Conservation (phyloP, 2,329 filamentous ascomycete species). For the Colletotrichum magnum region DNA sequence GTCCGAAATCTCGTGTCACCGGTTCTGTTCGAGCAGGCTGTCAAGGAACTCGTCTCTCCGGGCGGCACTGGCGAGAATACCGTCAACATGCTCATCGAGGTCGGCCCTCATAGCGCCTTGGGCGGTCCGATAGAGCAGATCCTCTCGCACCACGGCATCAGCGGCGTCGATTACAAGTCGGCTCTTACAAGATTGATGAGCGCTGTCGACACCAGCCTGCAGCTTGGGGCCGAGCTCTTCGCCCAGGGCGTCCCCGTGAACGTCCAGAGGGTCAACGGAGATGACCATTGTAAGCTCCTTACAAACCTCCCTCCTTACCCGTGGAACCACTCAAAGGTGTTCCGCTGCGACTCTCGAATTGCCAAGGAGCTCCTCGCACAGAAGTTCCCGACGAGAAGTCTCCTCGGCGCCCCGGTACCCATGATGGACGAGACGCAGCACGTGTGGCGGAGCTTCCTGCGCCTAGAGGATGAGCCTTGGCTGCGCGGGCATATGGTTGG, state of each 20-base stretch:
- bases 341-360: not conserved
- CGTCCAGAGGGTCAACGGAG: conserved; percentile 15
- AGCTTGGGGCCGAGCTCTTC: conserved; percentile 53
- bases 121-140: conserved; percentile 48
- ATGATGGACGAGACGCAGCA: conserved; percentile 53
- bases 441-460: conserved; percentile 18
- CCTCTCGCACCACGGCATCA: conserved; percentile 35
- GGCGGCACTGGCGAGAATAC: not conserved
- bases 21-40: not conserved
- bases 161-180: conserved; percentile 12
- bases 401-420: conserved; percentile 42
- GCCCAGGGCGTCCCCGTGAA: not conserved
- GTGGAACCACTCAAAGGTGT: conserved; percentile 27
- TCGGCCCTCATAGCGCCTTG: conserved; percentile 49
- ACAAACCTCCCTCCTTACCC: conserved; percentile 31
- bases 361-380: not conserved
- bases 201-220: conserved; percentile 52
- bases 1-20: conserved; percentile 20
- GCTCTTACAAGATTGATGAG: not conserved
- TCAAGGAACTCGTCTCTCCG: not conserved
- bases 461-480: conserved; percentile 49
- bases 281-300: not conserved
- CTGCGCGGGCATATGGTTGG: not conserved
- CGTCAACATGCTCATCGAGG: conserved; percentile 46
- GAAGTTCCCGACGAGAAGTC: not conserved